A percentile compares a stretch with the other conserved stretches of the same genome.
Evolutionary conservation across 2,329 filamentous ascomycete genomes (phyloP).

Genomic region (Calonectria hongkongensis): DNA sequence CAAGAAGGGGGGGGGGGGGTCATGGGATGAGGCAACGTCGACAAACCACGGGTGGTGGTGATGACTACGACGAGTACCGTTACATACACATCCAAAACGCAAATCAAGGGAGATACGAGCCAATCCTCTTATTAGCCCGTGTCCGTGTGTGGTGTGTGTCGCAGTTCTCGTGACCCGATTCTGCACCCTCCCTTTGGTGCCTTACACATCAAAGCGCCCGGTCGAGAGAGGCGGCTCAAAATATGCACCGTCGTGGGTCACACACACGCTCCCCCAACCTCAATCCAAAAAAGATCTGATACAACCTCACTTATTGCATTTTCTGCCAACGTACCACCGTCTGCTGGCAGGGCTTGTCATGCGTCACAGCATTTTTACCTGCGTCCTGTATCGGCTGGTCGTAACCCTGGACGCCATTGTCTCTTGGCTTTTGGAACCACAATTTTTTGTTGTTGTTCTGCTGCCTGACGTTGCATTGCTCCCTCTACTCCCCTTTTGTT

Average conservation of each 20-base stretch:
- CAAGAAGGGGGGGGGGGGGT: not conserved
- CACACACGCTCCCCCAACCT: conserved; percentile 6
- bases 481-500: too few species aligned
- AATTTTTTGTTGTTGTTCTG: not conserved
- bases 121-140: not conserved
- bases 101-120: conserved; percentile 16
- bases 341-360: conserved; percentile 14
- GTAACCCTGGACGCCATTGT: not conserved
- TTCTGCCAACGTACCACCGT: conserved; percentile 3
- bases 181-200: conserved; percentile 25
- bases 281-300: conserved; percentile 14
- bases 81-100: conserved; percentile 11
- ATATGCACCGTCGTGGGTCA: conserved; percentile 32
- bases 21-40: conserved; percentile 12
- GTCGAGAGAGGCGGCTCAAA: conserved; percentile 33
- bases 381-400: conserved; percentile 11
- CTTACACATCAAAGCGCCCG: conserved; percentile 31
- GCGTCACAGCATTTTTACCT: conserved; percentile 1
- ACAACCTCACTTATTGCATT: conserved; percentile 34
- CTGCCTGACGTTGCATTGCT: not conserved
- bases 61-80: conserved; percentile 2
- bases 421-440: not conserved
- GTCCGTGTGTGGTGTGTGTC: conserved; percentile 9
- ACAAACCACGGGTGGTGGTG: not conserved
- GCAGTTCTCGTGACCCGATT: conserved; percentile 30